Conservation (phyloP, 352 stramenopile species). For the Aphanomyces cochlioides region DNA sequence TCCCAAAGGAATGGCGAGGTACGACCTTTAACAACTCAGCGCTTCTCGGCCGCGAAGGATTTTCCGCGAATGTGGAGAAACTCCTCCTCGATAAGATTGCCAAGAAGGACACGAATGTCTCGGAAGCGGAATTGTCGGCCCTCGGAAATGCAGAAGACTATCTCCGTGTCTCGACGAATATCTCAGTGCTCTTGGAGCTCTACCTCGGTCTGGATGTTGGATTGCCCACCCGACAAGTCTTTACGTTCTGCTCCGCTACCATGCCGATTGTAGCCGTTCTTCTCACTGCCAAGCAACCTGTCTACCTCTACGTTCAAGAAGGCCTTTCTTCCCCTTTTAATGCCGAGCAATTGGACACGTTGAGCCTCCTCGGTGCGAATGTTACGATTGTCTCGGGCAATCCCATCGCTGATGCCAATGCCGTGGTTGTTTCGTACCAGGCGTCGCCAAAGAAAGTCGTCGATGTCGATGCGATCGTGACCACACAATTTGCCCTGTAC, state of each 20-base stretch:
- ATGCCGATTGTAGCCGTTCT: constrained; percentile 29
- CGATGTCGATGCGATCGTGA: constrained; percentile 31
- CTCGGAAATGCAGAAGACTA: constrained; percentile 29
- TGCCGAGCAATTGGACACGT: constrained; percentile 9
- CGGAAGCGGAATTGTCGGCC: constrained; percentile 23
- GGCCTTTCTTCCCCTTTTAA: constrained; percentile 9
- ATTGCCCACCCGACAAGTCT: constrained; percentile 21
- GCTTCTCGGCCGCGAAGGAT: constrained; percentile 26
- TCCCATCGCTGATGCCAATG: constrained; percentile 8
- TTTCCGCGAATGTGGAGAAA: constrained; percentile 17
- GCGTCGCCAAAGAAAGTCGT: not conserved
- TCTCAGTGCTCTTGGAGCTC: constrained; percentile 26
- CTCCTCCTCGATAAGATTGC: constrained; percentile 22
- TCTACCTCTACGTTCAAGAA: constrained; percentile 28
- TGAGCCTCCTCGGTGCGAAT: constrained; percentile 13
- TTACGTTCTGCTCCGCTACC: constrained; percentile 28
- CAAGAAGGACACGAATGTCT: constrained; percentile 7
- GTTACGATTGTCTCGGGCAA: constrained; percentile 11
- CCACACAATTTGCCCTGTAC: constrained; percentile 24
- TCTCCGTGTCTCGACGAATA: constrained; percentile 28
- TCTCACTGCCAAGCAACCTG: constrained; percentile 14
- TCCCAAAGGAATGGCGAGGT: constrained; percentile 29
- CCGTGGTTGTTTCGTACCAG: constrained; percentile 18
- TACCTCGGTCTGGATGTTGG: constrained; percentile 13
- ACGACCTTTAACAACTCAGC: constrained; percentile 30